A percentile compares a stretch with the other conserved stretches of the same genome.
phyloP scores from a whole-genome alignment of 106 monocot species.

The Dactylorhiza incarnata region DNA sequence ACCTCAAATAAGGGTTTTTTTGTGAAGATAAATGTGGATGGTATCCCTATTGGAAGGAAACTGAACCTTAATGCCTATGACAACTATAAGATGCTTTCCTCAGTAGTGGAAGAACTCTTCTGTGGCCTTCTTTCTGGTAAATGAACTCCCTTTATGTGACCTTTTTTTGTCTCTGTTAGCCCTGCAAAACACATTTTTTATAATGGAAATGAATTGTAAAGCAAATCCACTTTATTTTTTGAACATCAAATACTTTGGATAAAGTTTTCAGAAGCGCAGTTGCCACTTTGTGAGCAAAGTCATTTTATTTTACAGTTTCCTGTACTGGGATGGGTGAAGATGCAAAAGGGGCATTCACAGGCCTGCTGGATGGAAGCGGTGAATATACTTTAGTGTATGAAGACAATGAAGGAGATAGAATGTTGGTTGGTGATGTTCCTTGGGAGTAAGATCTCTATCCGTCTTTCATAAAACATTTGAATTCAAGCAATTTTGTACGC shows the following conservation, averaged over 20 bases:
- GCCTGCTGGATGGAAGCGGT: constrained; percentile 62
- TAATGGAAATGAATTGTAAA: neutral
- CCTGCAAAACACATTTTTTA: neutral
- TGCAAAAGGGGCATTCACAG: constrained; percentile 29
- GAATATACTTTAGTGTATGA: constrained; percentile 83
- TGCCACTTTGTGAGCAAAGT: neutral
- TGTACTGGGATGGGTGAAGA: constrained; percentile 7
- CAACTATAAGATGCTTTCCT: constrained; percentile 40
- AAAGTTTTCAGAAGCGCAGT: neutral
- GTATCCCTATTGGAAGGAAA: constrained; percentile 62
- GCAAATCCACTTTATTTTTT: neutral
- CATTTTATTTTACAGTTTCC: constrained; percentile 8
- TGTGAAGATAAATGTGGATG: constrained; percentile 68
- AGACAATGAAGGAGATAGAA: constrained; percentile 74
- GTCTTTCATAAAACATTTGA: neutral
- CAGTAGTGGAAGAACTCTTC: constrained; percentile 49
- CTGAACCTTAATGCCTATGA: constrained; percentile 38
- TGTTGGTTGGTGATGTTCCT: constrained; percentile 85
- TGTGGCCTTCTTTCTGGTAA: constrained; percentile 50
- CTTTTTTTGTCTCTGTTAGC: neutral
- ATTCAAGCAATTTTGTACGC: no score
- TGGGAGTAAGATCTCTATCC: constrained; percentile 54
- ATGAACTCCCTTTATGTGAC: neutral
- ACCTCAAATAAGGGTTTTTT: constrained; percentile 27
- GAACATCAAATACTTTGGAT: neutral